phyloP scores from a whole-genome alignment of 768 basidiomycete genomes.

The Paxillus ammoniavirescens region DNA sequence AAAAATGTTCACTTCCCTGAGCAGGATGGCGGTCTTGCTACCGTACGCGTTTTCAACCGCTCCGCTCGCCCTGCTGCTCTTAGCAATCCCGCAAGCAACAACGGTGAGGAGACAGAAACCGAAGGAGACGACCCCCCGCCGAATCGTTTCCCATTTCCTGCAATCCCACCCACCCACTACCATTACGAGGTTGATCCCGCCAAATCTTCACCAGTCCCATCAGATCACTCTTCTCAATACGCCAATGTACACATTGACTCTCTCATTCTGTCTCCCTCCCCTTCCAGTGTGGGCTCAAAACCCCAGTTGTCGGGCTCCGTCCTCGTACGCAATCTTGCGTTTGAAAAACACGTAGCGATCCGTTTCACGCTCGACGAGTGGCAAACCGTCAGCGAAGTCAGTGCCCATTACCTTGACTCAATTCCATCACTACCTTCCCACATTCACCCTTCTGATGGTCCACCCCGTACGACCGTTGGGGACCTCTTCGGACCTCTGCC shows the following conservation, averaged over 20 bases:
- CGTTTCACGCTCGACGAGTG: constrained; percentile 93
- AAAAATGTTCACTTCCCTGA: constrained; percentile 92
- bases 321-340: constrained; percentile 82
- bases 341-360: constrained; percentile 81
- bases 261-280: constrained; percentile 24
- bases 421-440: constrained; percentile 36
- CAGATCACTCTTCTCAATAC: background rate
- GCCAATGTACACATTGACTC: constrained; percentile 40
- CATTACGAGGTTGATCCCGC: constrained; percentile 23
- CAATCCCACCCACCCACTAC: constrained; percentile 8
- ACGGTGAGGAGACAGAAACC: constrained; percentile 45
- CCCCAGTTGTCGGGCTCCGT: constrained; percentile 66
- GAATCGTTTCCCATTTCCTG: constrained; percentile 25
- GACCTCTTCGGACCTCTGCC: background rate
- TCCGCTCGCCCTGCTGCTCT: constrained; percentile 70
- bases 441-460: constrained; percentile 19
- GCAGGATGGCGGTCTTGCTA: constrained; percentile 57
- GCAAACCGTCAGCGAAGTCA: constrained; percentile 89
- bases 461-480: background rate
- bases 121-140: constrained; percentile 28
- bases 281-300: constrained; percentile 6
- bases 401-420: constrained; percentile 46
- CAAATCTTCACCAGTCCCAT: constrained; percentile 14
- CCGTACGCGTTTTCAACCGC: constrained; percentile 60
- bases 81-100: constrained; percentile 12